phyloP scores from a whole-genome alignment of 1,139 yeast genomes.

The Yamadazyma epiphylla region DNA sequence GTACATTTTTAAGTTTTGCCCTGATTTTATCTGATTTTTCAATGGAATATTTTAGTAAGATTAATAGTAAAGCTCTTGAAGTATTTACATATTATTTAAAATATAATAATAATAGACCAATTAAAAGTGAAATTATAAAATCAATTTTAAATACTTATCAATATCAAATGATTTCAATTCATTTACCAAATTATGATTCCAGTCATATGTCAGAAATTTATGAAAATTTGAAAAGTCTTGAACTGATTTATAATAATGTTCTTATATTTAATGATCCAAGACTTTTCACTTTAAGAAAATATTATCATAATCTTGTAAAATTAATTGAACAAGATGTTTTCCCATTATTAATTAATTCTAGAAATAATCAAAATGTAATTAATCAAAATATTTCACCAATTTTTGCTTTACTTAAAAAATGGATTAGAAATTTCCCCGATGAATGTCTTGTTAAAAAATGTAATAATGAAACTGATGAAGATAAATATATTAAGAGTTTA shows the following conservation, averaged over 20 bases:
- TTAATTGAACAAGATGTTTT: slow-evolving; percentile 5
- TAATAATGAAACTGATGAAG: slow-evolving; percentile 9
- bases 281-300: slow-evolving; percentile 1
- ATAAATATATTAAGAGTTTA: slow-evolving; percentile 13
- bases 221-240: slow-evolving; percentile 17
- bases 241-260: slow-evolving; percentile 11
- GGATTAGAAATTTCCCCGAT: slow-evolving; percentile 21
- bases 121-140: slow-evolving; percentile 4
- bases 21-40: slow-evolving; percentile 18
- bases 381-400: slow-evolving; percentile 16
- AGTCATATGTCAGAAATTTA: slow-evolving; percentile 19
- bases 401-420: slow-evolving; percentile 18
- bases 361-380: background rate
- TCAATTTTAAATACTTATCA: slow-evolving; percentile 8
- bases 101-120: slow-evolving; percentile 8
- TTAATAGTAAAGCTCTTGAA: slow-evolving; percentile 13
- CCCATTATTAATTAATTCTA: slow-evolving; percentile 2
- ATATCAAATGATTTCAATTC: slow-evolving; percentile 17
- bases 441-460: slow-evolving; percentile 14
- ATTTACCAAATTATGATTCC: slow-evolving; percentile 26
- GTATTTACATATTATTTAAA: slow-evolving; percentile 11
- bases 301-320: slow-evolving; percentile 2
- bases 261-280: slow-evolving; percentile 1
- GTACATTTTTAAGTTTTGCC: slow-evolving; percentile 16
- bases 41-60: slow-evolving; percentile 16